Evolutionary conservation across 129 eudicot species (phyloP).

Genomic region (Glebionis coronaria): DNA sequence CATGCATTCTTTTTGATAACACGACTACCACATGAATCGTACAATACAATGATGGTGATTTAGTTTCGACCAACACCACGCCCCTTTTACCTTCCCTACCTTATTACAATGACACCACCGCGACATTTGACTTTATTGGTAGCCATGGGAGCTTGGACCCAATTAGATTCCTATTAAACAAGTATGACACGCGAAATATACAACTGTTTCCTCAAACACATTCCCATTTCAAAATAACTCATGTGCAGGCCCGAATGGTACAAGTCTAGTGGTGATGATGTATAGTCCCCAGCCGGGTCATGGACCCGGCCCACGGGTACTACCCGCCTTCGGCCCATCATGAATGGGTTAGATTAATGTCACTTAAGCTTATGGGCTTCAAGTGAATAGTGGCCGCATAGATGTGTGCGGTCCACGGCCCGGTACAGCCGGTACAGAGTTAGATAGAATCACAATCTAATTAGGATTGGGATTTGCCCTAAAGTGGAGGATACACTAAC

Average conservation of each 20-base stretch:
- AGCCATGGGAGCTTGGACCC: slow-evolving; percentile 39
- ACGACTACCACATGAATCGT: slow-evolving; percentile 53
- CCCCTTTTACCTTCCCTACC: slow-evolving; percentile 47
- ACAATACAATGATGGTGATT: slow-evolving; percentile 20
- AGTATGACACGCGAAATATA: slow-evolving; percentile 3
- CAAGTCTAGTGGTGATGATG: slow-evolving; percentile 46
- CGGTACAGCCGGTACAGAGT: no score
- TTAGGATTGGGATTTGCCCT: no score
- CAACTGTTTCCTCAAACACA: slow-evolving; percentile 48
- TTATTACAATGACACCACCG: slow-evolving; percentile 41
- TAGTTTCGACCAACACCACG: background rate
- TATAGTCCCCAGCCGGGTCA: no score
- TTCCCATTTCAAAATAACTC: slow-evolving; percentile 38
- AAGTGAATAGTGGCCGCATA: no score
- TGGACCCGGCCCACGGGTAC: no score
- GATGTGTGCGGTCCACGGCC: no score
- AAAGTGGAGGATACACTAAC: no score
- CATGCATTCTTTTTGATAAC: slow-evolving; percentile 27
- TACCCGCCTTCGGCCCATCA: no score
- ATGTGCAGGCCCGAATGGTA: slow-evolving; percentile 63
- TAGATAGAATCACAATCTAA: no score
- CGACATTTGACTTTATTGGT: slow-evolving; percentile 37
- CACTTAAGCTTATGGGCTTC: no score
- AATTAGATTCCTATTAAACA: slow-evolving; percentile 24
- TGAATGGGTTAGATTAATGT: no score